Base-by-base conservation (phyloP, 768 basidiomycete species). In the Leccinum olivaceopallidum region DNA sequence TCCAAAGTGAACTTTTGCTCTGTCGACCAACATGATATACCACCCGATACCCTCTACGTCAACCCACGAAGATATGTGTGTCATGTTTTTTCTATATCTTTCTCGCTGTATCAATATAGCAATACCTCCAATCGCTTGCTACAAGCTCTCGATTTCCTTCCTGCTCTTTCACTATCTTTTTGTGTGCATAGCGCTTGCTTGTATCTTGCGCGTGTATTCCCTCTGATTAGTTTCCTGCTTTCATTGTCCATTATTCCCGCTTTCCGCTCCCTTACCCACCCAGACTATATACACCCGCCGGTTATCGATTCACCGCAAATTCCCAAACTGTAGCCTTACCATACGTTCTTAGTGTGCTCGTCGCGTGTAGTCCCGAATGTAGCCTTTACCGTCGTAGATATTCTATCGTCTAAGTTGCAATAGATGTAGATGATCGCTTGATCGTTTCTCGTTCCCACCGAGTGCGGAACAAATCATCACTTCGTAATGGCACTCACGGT, bases 31-130 rank as follows among this genome's bases (percentile, higher is more conserved):
- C 18, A 44, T n/a, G 56, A 48, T 24, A 60, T 24, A 36, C 28
- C 28, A 36, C 28, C 28, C 22, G 24, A 59, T 59, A 60, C 48
- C 22, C 57, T 32, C 32, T 37, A 42, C 13, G 37, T 30, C 56
- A 24, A 59, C 18, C 42, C 28, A 30, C 28, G 28, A 9, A 30
- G 28, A 30, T 30, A 9, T 30, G 2, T 30, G 28, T 2, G 30
- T 30, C 30, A 30, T 30, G 9, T 24, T 59, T 16, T 47, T 12
- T 47, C 3, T 1, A 10, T 20, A n/a, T 42, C 5, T 44, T 61
- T 10, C 26, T 36, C 18, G 34, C 20, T 61, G 60, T 61, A 61
- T 61, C 60, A 16, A 4, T 61, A 60, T 24, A 53, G 3, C 53
- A 14, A 4, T 16, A 20, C 6, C 16, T 3, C 18, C 32, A 34